A percentile compares a stretch with the other conserved stretches of the same genome.
phyloP scores from a whole-genome alignment of 495 filamentous ascomycete genomes.

The Aspergillus nidulans region DNA sequence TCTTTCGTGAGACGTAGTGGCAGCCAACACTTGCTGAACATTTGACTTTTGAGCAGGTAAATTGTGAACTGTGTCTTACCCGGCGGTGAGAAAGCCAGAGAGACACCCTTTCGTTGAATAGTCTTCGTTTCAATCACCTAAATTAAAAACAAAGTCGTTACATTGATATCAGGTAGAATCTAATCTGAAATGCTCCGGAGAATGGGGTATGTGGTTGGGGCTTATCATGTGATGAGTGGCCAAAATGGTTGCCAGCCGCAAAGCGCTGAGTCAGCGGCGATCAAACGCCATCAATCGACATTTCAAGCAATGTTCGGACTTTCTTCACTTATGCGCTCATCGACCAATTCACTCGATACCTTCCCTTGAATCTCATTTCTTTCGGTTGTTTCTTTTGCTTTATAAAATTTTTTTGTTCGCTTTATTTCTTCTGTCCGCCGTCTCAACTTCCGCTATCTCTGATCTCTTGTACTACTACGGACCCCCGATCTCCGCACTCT shows the following conservation, averaged over 20 bases:
- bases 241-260: neutral
- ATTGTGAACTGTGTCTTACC: no score
- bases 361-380: constrained; percentile 7
- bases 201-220: no score
- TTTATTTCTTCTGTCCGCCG: constrained; percentile 1
- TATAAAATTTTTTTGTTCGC: neutral
- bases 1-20: constrained; percentile 32
- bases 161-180: no score
- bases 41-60: no score
- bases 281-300: neutral
- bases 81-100: no score
- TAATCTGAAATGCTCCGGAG: no score
- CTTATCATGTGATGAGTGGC: constrained; percentile 9
- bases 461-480: constrained; percentile 8
- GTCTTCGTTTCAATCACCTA: no score
- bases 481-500: constrained; percentile 11
- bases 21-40: neutral
- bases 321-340: constrained; percentile 9
- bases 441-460: neutral
- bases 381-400: neutral
- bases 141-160: no score
- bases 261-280: constrained; percentile 17
- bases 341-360: constrained; percentile 4
- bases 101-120: no score
- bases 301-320: neutral